Evolutionary conservation across 108 stramenopile species (phyloP), one percentile per base, ranked within the genome.

Genomic region (Skeletonema menzelii): DNA sequence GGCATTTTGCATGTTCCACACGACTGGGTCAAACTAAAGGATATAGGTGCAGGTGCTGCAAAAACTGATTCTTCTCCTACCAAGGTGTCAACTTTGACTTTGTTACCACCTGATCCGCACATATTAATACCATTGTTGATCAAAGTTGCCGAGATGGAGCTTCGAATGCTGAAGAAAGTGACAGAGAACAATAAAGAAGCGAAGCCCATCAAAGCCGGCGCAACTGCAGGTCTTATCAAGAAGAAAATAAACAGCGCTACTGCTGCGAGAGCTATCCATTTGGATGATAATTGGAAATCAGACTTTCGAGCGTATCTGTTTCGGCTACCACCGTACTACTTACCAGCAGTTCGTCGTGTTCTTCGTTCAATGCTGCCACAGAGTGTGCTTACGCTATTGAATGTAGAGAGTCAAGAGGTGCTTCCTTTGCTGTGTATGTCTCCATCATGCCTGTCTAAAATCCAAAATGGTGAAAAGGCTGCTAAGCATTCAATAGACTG

Each of bases 61-160:
- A 34, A 63, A 32, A 58, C 27, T 12, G 34, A 64, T n/a, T 40
- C 63, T 34, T 70, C 69, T 11, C 60, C 32, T 15, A 26, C 13
- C 59, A 77, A 70, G 30, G 46, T 84, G 12, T 80, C 87, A 24
- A 90, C 92, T n/a, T 34, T 93, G 63, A 91, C 90, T 31, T 60
- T 93, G 6, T 75, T 93, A 17, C 92, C 92, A 55, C 92, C 92
- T 42, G 92, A 93, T 69, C 85, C 92, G 10, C 92, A 93, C 55
- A 79, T 93, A 53, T 69, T 93, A 11, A 64, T 93, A 10, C 92
- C 92, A 27, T 55, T 93, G 63, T 68, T 93, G 19, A 64, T 93
- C 26, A 67, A 79, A 26, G 88, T 87, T 30, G 90, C 86, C 28
- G 90, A 93, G 47, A 71, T 62, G 13, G 92, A 93, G 47, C 79